Base-by-base conservation (phyloP, 352 stramenopile genomes). In the Aphanomyces astaci region DNA sequence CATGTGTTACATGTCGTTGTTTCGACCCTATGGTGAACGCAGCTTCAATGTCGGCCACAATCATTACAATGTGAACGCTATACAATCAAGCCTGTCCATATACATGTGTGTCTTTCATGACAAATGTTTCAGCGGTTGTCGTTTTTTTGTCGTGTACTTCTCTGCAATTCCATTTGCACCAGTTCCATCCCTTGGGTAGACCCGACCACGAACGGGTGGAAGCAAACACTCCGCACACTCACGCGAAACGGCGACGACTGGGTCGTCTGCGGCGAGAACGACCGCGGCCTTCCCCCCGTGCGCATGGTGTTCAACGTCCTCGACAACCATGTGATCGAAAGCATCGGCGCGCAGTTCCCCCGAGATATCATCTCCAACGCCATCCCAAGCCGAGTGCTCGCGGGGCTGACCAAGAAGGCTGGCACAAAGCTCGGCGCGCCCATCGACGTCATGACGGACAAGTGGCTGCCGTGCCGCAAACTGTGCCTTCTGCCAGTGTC, bases 401-500 rank as follows among this genome's bases (percentile, higher is more conserved):
- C 82, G 1, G 86, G 86, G 1, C 72, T 94, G 25, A 92, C 86
- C 13, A 94, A 94, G 71, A 91, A 92, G 71, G 78, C 91, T 33
- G 86, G 80, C 31, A 91, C 89, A 71, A 92, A 94, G 49, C 73
- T 94, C 1, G 86, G 86, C 13, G 73, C 81, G 0, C 86, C 86
- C 0, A 71, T 91, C 43, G 86, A 94, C 53, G 82, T 92, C 40
- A 94, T 94, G 84, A 91, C 84, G 4, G 81, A 94, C 25, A 86
- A 88, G 65, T 92, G 86, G 84, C 71, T 94, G 1, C 86, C 86
- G 0, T 32, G 27, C 13, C 40, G 63, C 25, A 75, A 75, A 22
- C 65, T 73, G 19, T 33, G 81, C 19, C 68, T 88, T 11, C n/a
- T 46, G 19, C 59, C 66, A 0, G 32, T 66, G 0, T 43, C 73